These are phyloP conservation scores for Ogataea ganodermae DNA, from an alignment of 805 yeast species.

Conservation along the genomic window DNA sequence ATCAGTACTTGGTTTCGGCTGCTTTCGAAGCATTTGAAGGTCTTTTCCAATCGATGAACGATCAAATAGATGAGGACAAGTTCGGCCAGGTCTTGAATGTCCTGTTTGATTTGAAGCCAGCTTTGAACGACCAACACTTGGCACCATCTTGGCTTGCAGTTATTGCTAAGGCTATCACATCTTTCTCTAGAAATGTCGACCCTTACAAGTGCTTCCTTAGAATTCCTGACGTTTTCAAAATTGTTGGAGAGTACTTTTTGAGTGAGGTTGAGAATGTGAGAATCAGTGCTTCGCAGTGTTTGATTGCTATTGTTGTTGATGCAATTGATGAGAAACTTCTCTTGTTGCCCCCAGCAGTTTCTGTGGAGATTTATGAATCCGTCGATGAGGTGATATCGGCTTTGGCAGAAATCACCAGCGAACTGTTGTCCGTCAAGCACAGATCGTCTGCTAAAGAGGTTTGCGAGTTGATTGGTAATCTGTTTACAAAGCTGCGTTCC, in stretches of 20 bases:
- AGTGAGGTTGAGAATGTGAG: conserved; percentile 66
- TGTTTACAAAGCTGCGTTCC: conserved; percentile 62
- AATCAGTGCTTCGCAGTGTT: conserved; percentile 81
- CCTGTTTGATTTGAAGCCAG: conserved; percentile 78
- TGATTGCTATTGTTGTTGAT: conserved; percentile 74
- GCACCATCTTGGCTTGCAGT: conserved; percentile 97
- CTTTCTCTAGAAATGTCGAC: conserved; percentile 51
- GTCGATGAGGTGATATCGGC: conserved; percentile 55
- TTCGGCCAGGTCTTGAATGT: conserved; percentile 66
- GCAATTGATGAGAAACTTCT: conserved; percentile 63
- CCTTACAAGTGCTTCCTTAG: conserved; percentile 54
- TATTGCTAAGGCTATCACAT: conserved; percentile 73
- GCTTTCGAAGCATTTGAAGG: conserved; percentile 86
- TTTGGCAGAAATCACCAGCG: conserved; percentile 52
- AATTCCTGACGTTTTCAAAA: conserved; percentile 56
- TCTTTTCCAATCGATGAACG: conserved; percentile 64
- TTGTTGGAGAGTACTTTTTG: conserved; percentile 63
- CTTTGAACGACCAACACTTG: conserved; percentile 77
- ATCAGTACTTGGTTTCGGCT: conserved; percentile 79
- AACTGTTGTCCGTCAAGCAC: conserved; percentile 69
- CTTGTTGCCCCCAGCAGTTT: conserved; percentile 50
- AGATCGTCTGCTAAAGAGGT: conserved; percentile 76
- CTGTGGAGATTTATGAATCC: conserved; percentile 53
- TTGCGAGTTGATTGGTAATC: conserved; percentile 63
- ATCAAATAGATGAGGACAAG: conserved; percentile 55